phyloP scores from a whole-genome alignment of 148 eudicot species.

The Spergularia marina region DNA sequence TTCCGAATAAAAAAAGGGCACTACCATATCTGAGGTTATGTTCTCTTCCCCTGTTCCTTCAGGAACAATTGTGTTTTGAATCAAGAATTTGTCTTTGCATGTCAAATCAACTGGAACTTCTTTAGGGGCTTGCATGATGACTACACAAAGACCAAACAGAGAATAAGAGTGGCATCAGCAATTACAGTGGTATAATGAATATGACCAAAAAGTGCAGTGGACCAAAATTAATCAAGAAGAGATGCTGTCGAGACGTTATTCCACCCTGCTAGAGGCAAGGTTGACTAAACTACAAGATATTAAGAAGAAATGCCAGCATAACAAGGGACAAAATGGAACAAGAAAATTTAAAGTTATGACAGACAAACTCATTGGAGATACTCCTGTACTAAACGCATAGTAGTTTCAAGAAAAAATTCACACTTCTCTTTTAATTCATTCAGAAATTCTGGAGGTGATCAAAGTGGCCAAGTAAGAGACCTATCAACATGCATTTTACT shows the following conservation, averaged over 20 bases:
- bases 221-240: not conserved
- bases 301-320: not conserved
- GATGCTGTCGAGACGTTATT: not conserved
- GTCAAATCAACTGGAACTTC: conserved; percentile 59
- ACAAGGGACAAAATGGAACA: not conserved
- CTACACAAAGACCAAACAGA: conserved; percentile 36
- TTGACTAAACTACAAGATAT: not conserved
- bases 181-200: not conserved
- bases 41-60: conserved; percentile 69
- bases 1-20: conserved; percentile 10
- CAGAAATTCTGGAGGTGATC: not conserved
- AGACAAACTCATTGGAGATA: not conserved
- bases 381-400: not conserved
- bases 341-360: not conserved
- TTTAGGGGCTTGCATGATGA: conserved; percentile 83
- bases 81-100: conserved; percentile 93
- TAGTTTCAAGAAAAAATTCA: not conserved
- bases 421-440: not conserved
- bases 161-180: not conserved
- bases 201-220: not conserved
- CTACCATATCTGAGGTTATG: conserved; percentile 67
- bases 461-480: not conserved
- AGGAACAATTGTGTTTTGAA: conserved; percentile 79
- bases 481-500: not conserved
- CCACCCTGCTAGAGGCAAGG: not conserved